phyloP scores from a whole-genome alignment of 2,329 filamentous ascomycete genomes.

The Colletotrichum brevisporum region DNA sequence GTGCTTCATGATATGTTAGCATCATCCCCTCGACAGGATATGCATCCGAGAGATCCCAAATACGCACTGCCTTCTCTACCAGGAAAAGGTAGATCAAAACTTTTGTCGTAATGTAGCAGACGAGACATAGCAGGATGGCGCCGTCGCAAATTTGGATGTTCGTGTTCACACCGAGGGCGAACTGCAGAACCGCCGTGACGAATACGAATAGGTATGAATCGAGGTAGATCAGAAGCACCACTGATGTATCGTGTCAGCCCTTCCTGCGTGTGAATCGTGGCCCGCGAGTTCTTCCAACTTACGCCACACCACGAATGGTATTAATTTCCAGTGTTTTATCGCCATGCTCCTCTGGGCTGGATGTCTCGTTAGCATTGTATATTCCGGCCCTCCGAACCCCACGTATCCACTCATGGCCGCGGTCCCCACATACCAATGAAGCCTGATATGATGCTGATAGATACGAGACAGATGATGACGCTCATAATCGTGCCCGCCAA shows the following conservation, averaged over 20 bases:
- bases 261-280: neutral
- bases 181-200: slow-evolving; percentile 68
- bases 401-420: neutral
- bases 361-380: slow-evolving; percentile 29
- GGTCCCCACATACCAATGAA: slow-evolving; percentile 52
- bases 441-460: slow-evolving; percentile 51
- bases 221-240: slow-evolving; percentile 71
- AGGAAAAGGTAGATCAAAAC: slow-evolving; percentile 76
- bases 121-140: slow-evolving; percentile 72
- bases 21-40: neutral
- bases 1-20: slow-evolving; percentile 55
- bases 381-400: neutral
- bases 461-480: slow-evolving; percentile 52
- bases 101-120: slow-evolving; percentile 75
- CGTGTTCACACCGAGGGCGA: slow-evolving; percentile 69
- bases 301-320: slow-evolving; percentile 62
- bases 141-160: slow-evolving; percentile 66
- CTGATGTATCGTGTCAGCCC: slow-evolving; percentile 51
- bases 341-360: slow-evolving; percentile 54
- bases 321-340: slow-evolving; percentile 55
- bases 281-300: slow-evolving; percentile 43
- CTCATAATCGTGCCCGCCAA: slow-evolving; percentile 53
- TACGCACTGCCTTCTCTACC: slow-evolving; percentile 72
- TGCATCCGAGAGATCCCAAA: neutral
- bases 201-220: slow-evolving; percentile 74